Base-by-base conservation (phyloP, 1,139 yeast species). In the Magnusiomyces tetraspermus region DNA sequence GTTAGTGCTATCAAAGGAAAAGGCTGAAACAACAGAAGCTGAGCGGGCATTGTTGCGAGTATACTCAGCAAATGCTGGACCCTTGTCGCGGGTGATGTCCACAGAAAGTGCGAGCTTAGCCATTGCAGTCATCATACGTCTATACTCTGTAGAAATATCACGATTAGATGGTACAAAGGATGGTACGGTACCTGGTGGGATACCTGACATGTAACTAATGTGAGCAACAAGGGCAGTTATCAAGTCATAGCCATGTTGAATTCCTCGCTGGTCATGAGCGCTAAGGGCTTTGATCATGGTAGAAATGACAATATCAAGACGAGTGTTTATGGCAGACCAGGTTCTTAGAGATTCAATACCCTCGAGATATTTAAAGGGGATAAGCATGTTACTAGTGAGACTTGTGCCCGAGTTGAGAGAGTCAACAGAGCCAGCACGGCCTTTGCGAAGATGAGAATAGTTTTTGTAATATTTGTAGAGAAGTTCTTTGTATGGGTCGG, bases 121-220 rank as follows among this genome's bases (percentile, higher is more conserved):
- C 37, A 63, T 49, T n/a, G 58, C 50, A 21, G 59, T 60, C 56
- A 63, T 58, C 57, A 61, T 58, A 19, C 59, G 54, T 22, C 65
- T 58, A 49, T 58, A 64, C 17, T 61, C 53, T 13, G 59, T 54
- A 11, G 65, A 57, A 17, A 63, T 53, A 11, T 58, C 63, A 11
- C 59, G 51, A 37, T 57, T 53, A 21, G 62, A 61, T 2, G 56
- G 40, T 11, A 31, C 24, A 17, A 59, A 49, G 6, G 61, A 55
- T 8, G 65, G 67, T 23, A 57, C 54, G 1, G 66, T 57, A 15
- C 66, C 66, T 11, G 64, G 63, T 2, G 67, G 66, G 38, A 63
- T 59, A 6, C 67, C 67, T 0, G 65, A 59, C 49, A 60, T 56
- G 21, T 61, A 52, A 28, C 62, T 56, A 19, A 63, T 58, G 21